Percentiles rank a stretch among this genome's conserved stretches.
Evolutionary conservation across 2,329 filamentous ascomycete species (phyloP).

Genomic region (Trichoderma aggressivum): DNA sequence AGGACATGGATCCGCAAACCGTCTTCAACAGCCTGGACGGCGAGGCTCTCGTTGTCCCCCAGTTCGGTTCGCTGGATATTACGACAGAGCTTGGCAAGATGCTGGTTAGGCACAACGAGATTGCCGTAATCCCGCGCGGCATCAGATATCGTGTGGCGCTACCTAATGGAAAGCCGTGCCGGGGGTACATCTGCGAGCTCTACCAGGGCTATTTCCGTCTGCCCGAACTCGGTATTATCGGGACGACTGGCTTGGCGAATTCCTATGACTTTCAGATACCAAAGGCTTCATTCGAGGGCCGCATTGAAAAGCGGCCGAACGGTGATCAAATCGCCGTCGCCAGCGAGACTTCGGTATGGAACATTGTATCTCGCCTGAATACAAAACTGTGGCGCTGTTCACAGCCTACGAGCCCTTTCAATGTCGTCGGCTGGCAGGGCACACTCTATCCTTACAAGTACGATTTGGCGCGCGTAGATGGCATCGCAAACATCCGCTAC

Average conservation of each 20-base stretch:
- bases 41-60: neutral
- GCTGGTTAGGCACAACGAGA: neutral
- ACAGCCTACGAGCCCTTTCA: neutral
- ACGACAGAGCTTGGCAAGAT: neutral
- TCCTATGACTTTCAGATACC: neutral
- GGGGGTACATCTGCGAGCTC: neutral
- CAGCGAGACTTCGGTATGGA: neutral
- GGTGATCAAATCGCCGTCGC: neutral
- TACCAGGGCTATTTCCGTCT: neutral
- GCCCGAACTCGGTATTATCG: neutral
- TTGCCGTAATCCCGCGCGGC: neutral
- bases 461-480: neutral
- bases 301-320: neutral
- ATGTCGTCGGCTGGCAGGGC: neutral
- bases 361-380: neutral
- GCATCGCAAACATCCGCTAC: neutral
- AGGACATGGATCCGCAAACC: neutral
- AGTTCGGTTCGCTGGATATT: neutral
- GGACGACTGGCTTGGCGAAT: neutral
- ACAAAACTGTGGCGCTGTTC: neutral
- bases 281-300: neutral
- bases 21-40: neutral
- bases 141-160: neutral
- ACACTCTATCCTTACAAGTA: neutral
- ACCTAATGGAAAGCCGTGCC: neutral